phyloP scores from a whole-genome alignment of 2,329 filamentous ascomycete species.

The Arthroderma sp. region DNA sequence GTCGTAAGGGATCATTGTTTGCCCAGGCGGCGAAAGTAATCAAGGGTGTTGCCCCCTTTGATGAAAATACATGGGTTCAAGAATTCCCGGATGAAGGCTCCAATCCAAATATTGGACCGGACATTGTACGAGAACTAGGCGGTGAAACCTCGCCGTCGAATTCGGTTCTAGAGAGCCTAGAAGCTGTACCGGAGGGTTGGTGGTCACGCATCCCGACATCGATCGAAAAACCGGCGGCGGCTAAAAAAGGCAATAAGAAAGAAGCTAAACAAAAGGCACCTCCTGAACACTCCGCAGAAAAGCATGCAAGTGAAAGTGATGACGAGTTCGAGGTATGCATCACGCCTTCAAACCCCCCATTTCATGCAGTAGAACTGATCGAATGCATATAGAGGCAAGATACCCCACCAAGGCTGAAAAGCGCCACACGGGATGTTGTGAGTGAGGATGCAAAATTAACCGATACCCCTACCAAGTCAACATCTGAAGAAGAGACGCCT shows the following conservation, averaged over 20 bases:
- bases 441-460: background rate
- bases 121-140: background rate
- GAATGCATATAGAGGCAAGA: constrained; percentile 21
- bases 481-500: background rate
- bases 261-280: background rate
- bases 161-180: constrained; percentile 9
- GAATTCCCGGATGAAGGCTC: constrained; percentile 12
- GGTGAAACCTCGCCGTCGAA: constrained; percentile 4
- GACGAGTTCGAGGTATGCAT: constrained; percentile 27
- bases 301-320: constrained; percentile 18
- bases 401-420: constrained; percentile 20
- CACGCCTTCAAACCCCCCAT: background rate
- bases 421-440: background rate
- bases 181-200: constrained; percentile 18
- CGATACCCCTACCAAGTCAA: no score
- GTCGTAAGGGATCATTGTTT: constrained; percentile 33
- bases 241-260: background rate
- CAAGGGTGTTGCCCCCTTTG: constrained; percentile 42
- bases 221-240: background rate
- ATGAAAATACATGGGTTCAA: constrained; percentile 34
- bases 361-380: background rate
- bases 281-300: constrained; percentile 6
- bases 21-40: constrained; percentile 42
- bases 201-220: constrained; percentile 16
- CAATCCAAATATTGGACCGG: background rate